A percentile compares a stretch with the other conserved stretches of the same genome.
These are phyloP conservation scores for Lentinula edodes DNA, from an alignment of 768 basidiomycete genomes.

Conservation along the genomic window DNA sequence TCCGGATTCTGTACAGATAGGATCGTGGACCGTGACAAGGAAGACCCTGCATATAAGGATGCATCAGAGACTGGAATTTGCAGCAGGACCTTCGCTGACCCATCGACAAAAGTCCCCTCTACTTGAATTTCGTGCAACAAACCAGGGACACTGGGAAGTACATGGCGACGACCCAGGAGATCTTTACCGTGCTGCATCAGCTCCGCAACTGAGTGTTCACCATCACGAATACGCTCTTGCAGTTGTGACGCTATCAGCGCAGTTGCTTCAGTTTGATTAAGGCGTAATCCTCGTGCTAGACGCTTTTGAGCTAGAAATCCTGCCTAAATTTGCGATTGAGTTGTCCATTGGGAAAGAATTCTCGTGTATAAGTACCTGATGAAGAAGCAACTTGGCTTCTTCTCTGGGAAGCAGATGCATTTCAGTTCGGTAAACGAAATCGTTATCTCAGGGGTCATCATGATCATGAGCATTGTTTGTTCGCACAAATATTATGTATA, in stretches of 20 bases:
- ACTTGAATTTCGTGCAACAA: conserved; percentile 87
- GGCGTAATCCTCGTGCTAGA: conserved; percentile 83
- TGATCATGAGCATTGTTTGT: too few relatives aligned
- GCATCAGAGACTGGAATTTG: not conserved
- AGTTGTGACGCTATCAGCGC: conserved; percentile 90
- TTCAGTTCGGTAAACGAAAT: not conserved
- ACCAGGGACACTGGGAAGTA: conserved; percentile 72
- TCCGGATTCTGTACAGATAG: conserved; percentile 80
- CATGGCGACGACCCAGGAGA: conserved; percentile 83
- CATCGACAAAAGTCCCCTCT: conserved; percentile 87
- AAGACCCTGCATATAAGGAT: conserved; percentile 54
- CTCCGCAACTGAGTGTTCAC: conserved; percentile 74
- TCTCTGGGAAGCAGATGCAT: conserved; percentile 78
- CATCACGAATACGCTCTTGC: conserved; percentile 94
- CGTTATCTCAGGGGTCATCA: too few relatives aligned
- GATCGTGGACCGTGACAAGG: conserved; percentile 96
- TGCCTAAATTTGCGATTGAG: conserved; percentile 35
- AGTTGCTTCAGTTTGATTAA: conserved; percentile 84
- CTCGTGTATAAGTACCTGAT: conserved; percentile 40
- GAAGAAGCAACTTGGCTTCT: conserved; percentile 67
- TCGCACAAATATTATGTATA: too few relatives aligned
- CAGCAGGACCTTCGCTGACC: conserved; percentile 37
- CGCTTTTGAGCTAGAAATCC: conserved; percentile 92
- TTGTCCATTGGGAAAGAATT: not conserved
- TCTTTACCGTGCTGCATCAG: conserved; percentile 93